Conservation (phyloP, 768 basidiomycete species). For the Hericium alpestre region DNA sequence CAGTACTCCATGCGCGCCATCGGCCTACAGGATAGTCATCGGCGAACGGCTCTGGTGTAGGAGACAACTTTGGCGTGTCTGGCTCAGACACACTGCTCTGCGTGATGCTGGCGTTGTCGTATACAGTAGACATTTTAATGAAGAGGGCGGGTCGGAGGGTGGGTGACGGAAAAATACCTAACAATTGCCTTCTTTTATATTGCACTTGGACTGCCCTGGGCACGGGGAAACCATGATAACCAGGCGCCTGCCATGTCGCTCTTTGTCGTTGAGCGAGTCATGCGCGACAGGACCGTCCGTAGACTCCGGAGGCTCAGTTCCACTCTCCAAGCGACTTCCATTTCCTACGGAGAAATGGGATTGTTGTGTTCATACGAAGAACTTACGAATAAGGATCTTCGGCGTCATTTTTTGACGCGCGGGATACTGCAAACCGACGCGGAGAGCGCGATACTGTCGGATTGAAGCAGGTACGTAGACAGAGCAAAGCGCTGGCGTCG, state of each 20-base stretch:
- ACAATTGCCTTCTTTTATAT: background rate
- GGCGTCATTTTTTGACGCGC: background rate
- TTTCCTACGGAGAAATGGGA: background rate
- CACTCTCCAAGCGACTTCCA: background rate
- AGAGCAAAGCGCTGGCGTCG: too few relatives aligned
- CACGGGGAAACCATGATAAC: background rate
- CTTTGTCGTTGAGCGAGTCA: background rate
- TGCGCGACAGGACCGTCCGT: background rate
- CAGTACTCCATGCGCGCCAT: slow-evolving; percentile 1
- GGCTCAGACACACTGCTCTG: background rate
- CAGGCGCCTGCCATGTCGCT: background rate
- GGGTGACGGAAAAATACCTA: background rate
- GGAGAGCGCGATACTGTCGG: background rate
- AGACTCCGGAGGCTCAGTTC: background rate
- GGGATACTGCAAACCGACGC: background rate
- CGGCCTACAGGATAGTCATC: background rate
- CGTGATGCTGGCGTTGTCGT: background rate
- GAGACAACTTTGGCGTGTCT: background rate
- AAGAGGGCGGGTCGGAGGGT: background rate
- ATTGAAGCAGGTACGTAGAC: background rate
- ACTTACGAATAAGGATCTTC: too few relatives aligned
- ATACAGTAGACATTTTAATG: background rate
- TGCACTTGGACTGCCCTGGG: background rate
- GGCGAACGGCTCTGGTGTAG: background rate
- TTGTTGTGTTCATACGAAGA: background rate